These are phyloP conservation scores for Mesembryanthemum crystallinum DNA, from an alignment of 148 eudicot genomes.

Conservation along the genomic window DNA sequence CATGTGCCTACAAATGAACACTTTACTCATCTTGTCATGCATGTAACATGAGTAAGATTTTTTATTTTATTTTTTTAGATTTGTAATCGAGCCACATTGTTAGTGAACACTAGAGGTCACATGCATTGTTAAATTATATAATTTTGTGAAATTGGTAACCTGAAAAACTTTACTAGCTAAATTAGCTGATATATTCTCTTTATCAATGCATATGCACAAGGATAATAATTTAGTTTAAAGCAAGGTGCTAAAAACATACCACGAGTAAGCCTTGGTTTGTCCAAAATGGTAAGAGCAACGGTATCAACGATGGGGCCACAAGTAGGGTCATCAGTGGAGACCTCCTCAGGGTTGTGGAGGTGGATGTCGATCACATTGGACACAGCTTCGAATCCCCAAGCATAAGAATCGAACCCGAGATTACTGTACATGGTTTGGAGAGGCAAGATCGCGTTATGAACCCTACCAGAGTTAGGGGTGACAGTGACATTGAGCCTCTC, in stretches of 20 bases:
- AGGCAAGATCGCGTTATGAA: slow-evolving; percentile 38
- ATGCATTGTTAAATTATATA: too few relatives aligned
- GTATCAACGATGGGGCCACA: slow-evolving; percentile 49
- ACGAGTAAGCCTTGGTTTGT: slow-evolving; percentile 28
- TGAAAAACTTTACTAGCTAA: neutral
- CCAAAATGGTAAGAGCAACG: slow-evolving; percentile 37
- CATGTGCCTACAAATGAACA: slow-evolving; percentile 7
- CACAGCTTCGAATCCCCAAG: slow-evolving; percentile 45
- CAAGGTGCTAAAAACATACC: slow-evolving; percentile 19
- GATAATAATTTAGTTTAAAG: neutral
- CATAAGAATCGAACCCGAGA: slow-evolving; percentile 45
- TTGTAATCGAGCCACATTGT: too few relatives aligned
- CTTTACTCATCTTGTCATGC: neutral
- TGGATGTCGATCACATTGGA: slow-evolving; percentile 32
- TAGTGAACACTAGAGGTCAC: too few relatives aligned
- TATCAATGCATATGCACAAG: neutral
- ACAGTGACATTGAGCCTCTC: slow-evolving; percentile 38
- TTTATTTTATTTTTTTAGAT: too few relatives aligned
- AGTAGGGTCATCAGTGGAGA: slow-evolving; percentile 36
- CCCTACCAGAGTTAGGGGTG: slow-evolving; percentile 23
- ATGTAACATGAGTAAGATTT: too few relatives aligned
- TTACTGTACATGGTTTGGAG: slow-evolving; percentile 46
- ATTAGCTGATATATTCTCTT: neutral
- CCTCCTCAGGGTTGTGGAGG: slow-evolving; percentile 34
- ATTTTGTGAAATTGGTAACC: too few relatives aligned